Evolutionary conservation across 352 stramenopile genomes (phyloP).

Genomic region (Phytopythium sindhum): DNA sequence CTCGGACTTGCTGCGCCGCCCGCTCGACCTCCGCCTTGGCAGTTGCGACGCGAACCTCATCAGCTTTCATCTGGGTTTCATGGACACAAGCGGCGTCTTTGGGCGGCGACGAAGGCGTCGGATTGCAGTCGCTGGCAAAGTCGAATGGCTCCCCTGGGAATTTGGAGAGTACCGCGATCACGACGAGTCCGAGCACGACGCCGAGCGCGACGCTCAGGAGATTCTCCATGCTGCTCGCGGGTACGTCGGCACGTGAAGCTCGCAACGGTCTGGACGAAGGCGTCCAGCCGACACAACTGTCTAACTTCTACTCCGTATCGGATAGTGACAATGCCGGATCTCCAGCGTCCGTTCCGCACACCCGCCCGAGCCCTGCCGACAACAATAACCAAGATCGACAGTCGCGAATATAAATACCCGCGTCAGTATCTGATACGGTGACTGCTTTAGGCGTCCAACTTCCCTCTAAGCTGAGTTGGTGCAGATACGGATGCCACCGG

Average conservation of each 20-base stretch:
- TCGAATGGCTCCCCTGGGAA: constrained; percentile 67
- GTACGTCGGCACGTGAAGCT: neutral
- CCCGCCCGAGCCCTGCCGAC: neutral
- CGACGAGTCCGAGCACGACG: constrained; percentile 31
- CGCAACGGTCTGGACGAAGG: neutral
- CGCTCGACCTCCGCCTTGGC: constrained; percentile 23
- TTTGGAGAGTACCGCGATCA: constrained; percentile 35
- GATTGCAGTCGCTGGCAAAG: constrained; percentile 19
- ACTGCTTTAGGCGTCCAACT: neutral
- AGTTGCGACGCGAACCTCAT: constrained; percentile 12
- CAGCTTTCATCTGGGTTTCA: neutral
- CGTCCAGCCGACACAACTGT: neutral
- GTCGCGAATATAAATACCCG: neutral
- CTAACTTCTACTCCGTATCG: too few relatives aligned
- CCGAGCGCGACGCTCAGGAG: constrained; percentile 39
- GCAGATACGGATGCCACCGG: neutral
- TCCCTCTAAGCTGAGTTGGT: neutral
- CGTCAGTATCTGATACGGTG: neutral
- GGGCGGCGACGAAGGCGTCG: neutral
- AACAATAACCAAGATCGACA: constrained; percentile 4
- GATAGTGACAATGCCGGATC: neutral
- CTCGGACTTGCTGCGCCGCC: constrained; percentile 28
- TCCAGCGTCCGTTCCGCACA: neutral
- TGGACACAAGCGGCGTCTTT: neutral
- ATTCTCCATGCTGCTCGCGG: constrained; percentile 31